Percentiles rank a stretch among this genome's conserved stretches.
phyloP scores from a whole-genome alignment of 495 filamentous ascomycete genomes.

The Aspergillus biplanus region DNA sequence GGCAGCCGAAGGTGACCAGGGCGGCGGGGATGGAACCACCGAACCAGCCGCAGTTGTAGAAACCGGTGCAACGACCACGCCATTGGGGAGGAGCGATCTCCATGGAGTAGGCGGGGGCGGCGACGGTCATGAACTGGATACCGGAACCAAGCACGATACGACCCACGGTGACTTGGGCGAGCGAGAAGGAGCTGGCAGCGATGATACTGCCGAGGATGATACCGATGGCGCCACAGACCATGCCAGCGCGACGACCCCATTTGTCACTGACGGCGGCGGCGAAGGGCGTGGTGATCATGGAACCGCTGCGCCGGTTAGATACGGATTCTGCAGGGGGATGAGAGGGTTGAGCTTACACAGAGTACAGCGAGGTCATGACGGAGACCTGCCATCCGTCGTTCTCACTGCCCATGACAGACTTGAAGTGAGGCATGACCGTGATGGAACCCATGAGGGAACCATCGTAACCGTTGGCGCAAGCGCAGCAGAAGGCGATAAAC shows the following conservation, averaged over 20 bases:
- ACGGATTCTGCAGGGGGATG: background rate
- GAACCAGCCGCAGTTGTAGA: slow-evolving; percentile 65
- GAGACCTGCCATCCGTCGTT: slow-evolving; percentile 49
- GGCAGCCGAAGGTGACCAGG: slow-evolving; percentile 45
- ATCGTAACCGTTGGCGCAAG: slow-evolving; percentile 63
- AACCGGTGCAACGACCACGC: slow-evolving; percentile 63
- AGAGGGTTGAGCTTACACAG: slow-evolving; percentile 48
- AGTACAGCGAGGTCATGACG: slow-evolving; percentile 51
- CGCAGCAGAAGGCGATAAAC: slow-evolving; percentile 42
- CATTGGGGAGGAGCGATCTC: slow-evolving; percentile 78
- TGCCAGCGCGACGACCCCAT: slow-evolving; percentile 65
- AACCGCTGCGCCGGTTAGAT: slow-evolving; percentile 43
- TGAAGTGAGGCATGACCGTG: slow-evolving; percentile 48
- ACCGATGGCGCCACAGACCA: slow-evolving; percentile 63
- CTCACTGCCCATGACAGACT: slow-evolving; percentile 41
- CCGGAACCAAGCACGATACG: slow-evolving; percentile 79
- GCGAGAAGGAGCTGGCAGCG: slow-evolving; percentile 48
- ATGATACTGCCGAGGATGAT: slow-evolving; percentile 65
- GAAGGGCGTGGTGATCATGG: slow-evolving; percentile 52
- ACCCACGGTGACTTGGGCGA: slow-evolving; percentile 69
- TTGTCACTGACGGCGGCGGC: slow-evolving; percentile 44
- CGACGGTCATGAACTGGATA: slow-evolving; percentile 68
- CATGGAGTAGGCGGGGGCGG: slow-evolving; percentile 75
- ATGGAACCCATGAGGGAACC: slow-evolving; percentile 57
- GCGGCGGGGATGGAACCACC: slow-evolving; percentile 57